Evolutionary conservation across 2,329 filamentous ascomycete genomes (phyloP).

Genomic region (Trichophyton schoenleinii): DNA sequence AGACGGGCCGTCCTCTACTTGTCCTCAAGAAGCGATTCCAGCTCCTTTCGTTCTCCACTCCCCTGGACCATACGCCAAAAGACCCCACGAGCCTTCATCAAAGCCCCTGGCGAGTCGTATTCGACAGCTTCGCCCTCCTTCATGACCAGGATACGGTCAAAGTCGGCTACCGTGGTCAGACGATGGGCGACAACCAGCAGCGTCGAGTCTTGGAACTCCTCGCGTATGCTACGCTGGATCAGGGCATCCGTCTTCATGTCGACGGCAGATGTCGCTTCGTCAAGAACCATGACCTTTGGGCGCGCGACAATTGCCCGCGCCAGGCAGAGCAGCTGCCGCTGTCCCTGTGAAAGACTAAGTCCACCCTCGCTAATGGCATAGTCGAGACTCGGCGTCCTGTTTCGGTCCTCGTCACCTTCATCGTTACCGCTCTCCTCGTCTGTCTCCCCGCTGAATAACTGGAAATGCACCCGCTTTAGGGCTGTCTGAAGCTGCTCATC

Average conservation of each 20-base stretch:
- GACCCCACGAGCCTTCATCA: slow-evolving; percentile 1
- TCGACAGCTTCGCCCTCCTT: slow-evolving; percentile 37
- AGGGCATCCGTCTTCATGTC: slow-evolving; percentile 48
- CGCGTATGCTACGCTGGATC: slow-evolving; percentile 43
- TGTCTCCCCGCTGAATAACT: background rate
- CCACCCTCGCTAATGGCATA: slow-evolving; percentile 32
- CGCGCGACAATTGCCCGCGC: slow-evolving; percentile 49
- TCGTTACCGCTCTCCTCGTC: background rate
- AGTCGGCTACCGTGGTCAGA: slow-evolving; percentile 48
- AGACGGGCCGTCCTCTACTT: background rate
- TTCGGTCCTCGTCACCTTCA: background rate
- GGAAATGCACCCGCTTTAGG: slow-evolving; percentile 29
- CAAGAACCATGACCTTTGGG: slow-evolving; percentile 51
- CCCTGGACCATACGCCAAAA: slow-evolving; percentile 5
- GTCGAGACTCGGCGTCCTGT: background rate
- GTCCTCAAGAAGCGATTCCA: background rate
- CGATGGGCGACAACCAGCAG: slow-evolving; percentile 56
- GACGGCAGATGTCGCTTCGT: slow-evolving; percentile 54
- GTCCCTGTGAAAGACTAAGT: slow-evolving; percentile 51
- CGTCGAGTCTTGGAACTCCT: slow-evolving; percentile 46
- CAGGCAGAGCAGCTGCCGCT: slow-evolving; percentile 52
- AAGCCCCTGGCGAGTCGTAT: background rate
- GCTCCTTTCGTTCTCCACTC: slow-evolving; percentile 2
- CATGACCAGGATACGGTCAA: slow-evolving; percentile 44
- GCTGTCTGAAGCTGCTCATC: slow-evolving; percentile 96